Evolutionary conservation across 108 stramenopile genomes (phyloP).

Genomic region (Cyclotella sp.): DNA sequence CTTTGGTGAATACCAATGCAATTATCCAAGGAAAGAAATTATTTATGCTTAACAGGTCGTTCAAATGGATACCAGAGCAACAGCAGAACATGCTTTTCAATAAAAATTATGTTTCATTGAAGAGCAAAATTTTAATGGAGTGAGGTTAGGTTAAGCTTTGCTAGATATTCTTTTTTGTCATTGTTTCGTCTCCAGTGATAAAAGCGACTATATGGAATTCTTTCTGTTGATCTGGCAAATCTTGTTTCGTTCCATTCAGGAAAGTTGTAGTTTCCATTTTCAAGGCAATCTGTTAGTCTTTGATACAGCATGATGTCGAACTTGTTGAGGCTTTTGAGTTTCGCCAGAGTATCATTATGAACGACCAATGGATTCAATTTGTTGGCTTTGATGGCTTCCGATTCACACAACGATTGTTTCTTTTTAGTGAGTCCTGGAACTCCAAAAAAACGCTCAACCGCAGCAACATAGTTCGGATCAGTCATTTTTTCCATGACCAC

Average conservation of each 20-base stretch:
- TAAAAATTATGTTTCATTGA: no score
- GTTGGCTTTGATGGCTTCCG: conserved; percentile 27
- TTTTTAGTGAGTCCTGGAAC: conserved; percentile 26
- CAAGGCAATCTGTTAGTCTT: conserved; percentile 35
- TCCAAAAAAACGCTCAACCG: conserved; percentile 36
- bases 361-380: conserved; percentile 16
- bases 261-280: conserved; percentile 16
- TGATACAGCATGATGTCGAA: conserved; percentile 37
- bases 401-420: conserved; percentile 33
- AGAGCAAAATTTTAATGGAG: no score
- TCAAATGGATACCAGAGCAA: no score
- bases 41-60: no score
- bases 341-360: conserved; percentile 25
- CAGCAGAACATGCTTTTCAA: no score
- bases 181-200: neutral
- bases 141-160: neutral
- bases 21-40: no score
- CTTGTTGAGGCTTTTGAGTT: conserved; percentile 25
- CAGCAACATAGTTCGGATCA: conserved; percentile 29
- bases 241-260: conserved; percentile 35
- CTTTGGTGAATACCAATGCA: no score
- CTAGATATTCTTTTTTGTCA: neutral
- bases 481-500: conserved; percentile 28
- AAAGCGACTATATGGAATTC: conserved; percentile 13
- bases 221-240: conserved; percentile 15